Base-by-base conservation (phyloP, 352 stramenopile genomes). In the Phytophthora brassicae region DNA sequence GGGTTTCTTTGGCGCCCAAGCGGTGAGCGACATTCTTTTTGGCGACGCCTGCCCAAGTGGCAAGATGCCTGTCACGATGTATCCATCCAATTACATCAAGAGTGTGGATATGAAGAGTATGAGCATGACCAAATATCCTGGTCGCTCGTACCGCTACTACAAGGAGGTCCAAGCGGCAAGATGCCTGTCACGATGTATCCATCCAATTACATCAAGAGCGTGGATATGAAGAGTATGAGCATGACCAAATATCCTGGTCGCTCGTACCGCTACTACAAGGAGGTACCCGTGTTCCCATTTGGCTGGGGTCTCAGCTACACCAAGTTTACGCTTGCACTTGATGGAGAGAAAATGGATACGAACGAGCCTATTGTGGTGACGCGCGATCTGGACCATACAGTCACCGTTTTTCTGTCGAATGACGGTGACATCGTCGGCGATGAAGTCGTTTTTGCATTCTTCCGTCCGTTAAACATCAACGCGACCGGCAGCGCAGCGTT, bases 231-330 rank as follows among this genome's bases (percentile, higher is more conserved):
- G 68, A 94, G 86, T 59, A 96, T 97, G 86, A 86, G 84, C 73
- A 97, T 97, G 89, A 95, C 86, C 31, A 66, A 77, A 52, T 89
- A 86, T 51, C 90, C 90, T 5, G 92, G 92, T 3, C 84, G 91
- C 8, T 96, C 89, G n/a, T 97, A 98, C 63, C 76, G 89, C 2
- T 98, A 97, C 65, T 97, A 87, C 75, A 94, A 88, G 53, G 89
- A 92, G 45, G 67, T 89, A 6, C 81, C 88, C 0, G 84, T 98
- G 29, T 95, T 96, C 44, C 79, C 87, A 7, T 98, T 98, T 60
- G 92, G 92, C 7, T 92, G 80, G 59, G 92, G 92, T 3, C 74
- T 97, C 33, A 95, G 83, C 49, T 98, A 98, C 76, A 96, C 92
- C 3, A 89, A 54, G 24, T 97, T 97, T 44, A 70, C 65, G 0